Evolutionary conservation across 768 basidiomycete species (phyloP).

Genomic region (Hericium alpestre): DNA sequence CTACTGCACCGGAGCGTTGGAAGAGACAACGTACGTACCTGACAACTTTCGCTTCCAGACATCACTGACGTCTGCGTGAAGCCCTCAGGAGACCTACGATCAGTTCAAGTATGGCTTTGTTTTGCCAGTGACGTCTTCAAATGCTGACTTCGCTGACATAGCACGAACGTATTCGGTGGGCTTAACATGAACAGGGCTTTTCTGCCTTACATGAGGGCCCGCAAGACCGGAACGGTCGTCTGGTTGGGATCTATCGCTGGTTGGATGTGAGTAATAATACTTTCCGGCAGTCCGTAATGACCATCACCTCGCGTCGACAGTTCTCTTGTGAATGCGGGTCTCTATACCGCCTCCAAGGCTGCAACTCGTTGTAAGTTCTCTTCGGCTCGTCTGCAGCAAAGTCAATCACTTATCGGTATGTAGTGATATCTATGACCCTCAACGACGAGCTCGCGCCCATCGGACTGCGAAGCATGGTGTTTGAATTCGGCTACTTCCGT

Average conservation of each 20-base stretch:
- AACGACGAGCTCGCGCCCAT: slow-evolving; percentile 14
- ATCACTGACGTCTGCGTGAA: neutral
- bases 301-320: too few relatives aligned
- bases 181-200: slow-evolving; percentile 14
- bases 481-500: slow-evolving; percentile 32
- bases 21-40: slow-evolving; percentile 10
- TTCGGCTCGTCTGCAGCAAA: neutral
- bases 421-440: slow-evolving; percentile 10
- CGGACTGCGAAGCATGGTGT: slow-evolving; percentile 26
- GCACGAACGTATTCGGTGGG: slow-evolving; percentile 14
- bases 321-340: neutral
- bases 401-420: too few relatives aligned
- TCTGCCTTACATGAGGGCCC: slow-evolving; percentile 14
- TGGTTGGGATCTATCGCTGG: slow-evolving; percentile 10
- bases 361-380: neutral
- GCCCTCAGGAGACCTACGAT: slow-evolving; percentile 14
- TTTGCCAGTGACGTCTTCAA: too few relatives aligned
- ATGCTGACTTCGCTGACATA: neutral
- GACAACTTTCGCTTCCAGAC: neutral
- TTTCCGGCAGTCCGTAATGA: too few relatives aligned
- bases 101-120: slow-evolving; percentile 10
- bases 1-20: slow-evolving; percentile 9
- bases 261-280: neutral
- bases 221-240: slow-evolving; percentile 12
- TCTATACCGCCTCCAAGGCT: neutral